phyloP scores from a whole-genome alignment of 2,329 filamentous ascomycete species.

The Parasarocladium wereldwijsianum region DNA sequence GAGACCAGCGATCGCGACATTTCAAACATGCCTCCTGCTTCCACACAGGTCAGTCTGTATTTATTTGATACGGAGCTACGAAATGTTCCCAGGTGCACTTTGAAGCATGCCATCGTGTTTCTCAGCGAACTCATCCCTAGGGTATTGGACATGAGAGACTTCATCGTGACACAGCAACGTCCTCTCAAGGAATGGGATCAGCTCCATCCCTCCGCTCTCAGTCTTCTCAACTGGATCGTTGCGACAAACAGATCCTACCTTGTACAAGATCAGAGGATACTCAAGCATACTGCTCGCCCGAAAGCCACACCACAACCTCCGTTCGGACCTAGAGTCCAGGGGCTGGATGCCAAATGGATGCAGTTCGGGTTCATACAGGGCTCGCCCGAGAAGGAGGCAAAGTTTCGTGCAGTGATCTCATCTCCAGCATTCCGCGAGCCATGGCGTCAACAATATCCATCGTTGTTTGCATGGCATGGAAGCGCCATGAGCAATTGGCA shows the following conservation, averaged over 20 bases:
- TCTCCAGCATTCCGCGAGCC: conserved; percentile 15
- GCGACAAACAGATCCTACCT: conserved; percentile 83
- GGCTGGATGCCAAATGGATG: conserved; percentile 47
- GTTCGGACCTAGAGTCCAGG: conserved; percentile 31
- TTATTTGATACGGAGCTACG: too few species aligned
- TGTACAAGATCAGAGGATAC: conserved; percentile 47
- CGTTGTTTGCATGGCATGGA: conserved; percentile 79
- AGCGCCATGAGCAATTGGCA: conserved; percentile 72
- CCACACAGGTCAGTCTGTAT: too few species aligned
- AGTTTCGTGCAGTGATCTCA: conserved; percentile 52
- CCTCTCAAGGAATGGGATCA: conserved; percentile 27
- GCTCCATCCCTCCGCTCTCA: conserved; percentile 50
- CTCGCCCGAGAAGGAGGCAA: conserved; percentile 71
- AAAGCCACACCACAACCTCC: background rate
- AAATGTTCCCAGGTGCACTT: too few species aligned
- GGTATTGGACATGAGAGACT: conserved; percentile 40
- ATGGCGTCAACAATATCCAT: conserved; percentile 42
- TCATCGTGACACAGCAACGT: conserved; percentile 24
- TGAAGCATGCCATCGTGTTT: too few species aligned
- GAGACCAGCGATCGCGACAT: too few species aligned
- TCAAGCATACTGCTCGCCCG: background rate
- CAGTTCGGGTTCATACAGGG: conserved; percentile 86
- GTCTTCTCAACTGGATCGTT: conserved; percentile 72
- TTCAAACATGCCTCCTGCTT: too few species aligned
- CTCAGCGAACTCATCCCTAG: conserved; percentile 31